These are phyloP conservation scores for Tolypocladium guangdongense DNA, from an alignment of 2,329 filamentous ascomycete species.

Conservation along the genomic window DNA sequence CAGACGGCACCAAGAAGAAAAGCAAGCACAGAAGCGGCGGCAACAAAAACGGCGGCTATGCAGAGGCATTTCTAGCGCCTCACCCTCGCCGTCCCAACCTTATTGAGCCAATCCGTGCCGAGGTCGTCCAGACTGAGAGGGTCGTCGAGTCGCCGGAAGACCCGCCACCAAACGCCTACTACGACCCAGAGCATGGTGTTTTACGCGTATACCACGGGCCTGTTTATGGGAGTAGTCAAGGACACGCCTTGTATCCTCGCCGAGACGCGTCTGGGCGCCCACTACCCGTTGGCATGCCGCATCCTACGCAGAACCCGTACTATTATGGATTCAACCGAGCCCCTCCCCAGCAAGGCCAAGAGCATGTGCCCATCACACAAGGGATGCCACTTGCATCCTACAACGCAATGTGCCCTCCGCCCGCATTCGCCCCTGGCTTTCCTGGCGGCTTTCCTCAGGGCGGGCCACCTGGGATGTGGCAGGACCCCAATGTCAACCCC, in stretches of 20 bases:
- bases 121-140: slow-evolving; percentile 44
- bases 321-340: slow-evolving; percentile 24
- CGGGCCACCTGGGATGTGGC: background rate
- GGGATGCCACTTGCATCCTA: slow-evolving; percentile 13
- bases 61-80: slow-evolving; percentile 16
- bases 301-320: slow-evolving; percentile 32
- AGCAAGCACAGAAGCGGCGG: slow-evolving; percentile 1
- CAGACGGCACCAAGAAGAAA: background rate
- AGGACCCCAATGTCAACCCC: background rate
- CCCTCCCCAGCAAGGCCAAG: slow-evolving; percentile 6
- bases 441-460: slow-evolving; percentile 2
- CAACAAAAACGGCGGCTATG: slow-evolving; percentile 13
- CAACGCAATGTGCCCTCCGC: slow-evolving; percentile 11
- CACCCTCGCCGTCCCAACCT: slow-evolving; percentile 29
- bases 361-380: slow-evolving; percentile 20
- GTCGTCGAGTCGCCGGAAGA: slow-evolving; percentile 40
- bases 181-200: slow-evolving; percentile 39
- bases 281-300: slow-evolving; percentile 30
- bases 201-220: slow-evolving; percentile 48
- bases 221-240: slow-evolving; percentile 39
- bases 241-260: slow-evolving; percentile 32
- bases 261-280: slow-evolving; percentile 18
- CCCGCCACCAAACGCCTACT: slow-evolving; percentile 48
- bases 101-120: slow-evolving; percentile 34
- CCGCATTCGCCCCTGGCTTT: slow-evolving; percentile 7